Evolutionary conservation across 1,284 basidiomycete genomes (phyloP), one percentile per base, ranked within the genome.

Genomic region (Tremellales sp.): DNA sequence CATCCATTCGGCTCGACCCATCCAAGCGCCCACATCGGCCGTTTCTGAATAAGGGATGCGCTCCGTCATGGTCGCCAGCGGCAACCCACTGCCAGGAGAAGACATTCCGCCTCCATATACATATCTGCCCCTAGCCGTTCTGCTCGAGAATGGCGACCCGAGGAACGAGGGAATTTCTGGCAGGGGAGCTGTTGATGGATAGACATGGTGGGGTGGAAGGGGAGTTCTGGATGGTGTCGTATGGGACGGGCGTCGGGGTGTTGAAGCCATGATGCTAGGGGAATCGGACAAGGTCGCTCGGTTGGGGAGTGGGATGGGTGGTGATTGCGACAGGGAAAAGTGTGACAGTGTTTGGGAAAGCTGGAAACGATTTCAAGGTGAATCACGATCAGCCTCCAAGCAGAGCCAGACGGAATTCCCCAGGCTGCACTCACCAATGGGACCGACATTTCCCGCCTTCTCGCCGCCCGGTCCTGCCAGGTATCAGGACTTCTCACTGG

Each of bases 371-470:
- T 28, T 35, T 25, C 29, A 21, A 14, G 9, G 5, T 25, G 27
- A 16, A 36, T 36, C n/a, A 36, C 34, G 34, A 31, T 31, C 10
- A 10, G 10, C 16, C 16, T 10, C 29, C 16, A 24, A 16, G 5
- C 28, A 44, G 42, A 31, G 14, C 47, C 19, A 19, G 44, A 36
- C 18, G 34, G 29, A 27, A 37, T 36, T 27, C 31, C n/a, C 37
- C 12, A 13, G 21, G 34, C 22, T 16, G 21, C 12, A 51, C 65
- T 58, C 50, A 68, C 67, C 40, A 66, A 36, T 36, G 67, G 67
- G 14, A 68, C 65, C 39, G 65, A 66, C 52, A 63, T 61, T 38
- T 68, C 67, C 27, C 67, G 53, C 45, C 63, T 58, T 13, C 60
- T 56, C 7, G 32, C 45, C 28, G 24, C 24, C 21, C 37, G 22